Conservation (phyloP, 2,329 filamentous ascomycete genomes). For the Coniochaeta sp. region DNA sequence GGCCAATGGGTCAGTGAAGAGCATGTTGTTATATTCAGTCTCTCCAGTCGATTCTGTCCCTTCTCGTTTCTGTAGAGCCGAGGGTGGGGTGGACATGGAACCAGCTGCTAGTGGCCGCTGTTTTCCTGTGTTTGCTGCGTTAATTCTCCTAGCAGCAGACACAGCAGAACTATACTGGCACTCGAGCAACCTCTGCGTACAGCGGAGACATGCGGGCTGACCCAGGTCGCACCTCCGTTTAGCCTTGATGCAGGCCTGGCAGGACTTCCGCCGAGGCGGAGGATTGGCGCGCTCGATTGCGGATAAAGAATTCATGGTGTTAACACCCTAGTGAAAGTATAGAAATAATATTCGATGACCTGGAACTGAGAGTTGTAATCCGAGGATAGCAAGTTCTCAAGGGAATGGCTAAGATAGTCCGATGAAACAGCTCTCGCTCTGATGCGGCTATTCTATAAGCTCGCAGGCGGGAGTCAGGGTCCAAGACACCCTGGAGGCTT, state of each 20-base stretch:
- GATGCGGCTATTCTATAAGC: too few species aligned
- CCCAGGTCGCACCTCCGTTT: constrained; percentile 50
- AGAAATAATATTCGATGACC: too few species aligned
- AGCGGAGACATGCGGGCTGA: constrained; percentile 43
- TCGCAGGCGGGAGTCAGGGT: too few species aligned
- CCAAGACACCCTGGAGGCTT: too few species aligned
- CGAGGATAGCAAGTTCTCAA: too few species aligned
- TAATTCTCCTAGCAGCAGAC: background rate
- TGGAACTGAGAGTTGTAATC: too few species aligned
- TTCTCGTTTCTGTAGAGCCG: background rate
- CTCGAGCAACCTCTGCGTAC: constrained; percentile 34
- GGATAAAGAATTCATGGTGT: constrained; percentile 5
- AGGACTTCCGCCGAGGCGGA: constrained; percentile 46
- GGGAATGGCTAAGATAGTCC: too few species aligned
- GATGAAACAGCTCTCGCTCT: too few species aligned
- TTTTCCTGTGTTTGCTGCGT: background rate
- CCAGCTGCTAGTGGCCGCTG: background rate
- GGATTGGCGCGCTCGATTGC: constrained; percentile 31
- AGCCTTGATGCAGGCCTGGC: constrained; percentile 45
- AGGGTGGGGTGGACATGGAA: background rate
- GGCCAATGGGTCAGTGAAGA: background rate
- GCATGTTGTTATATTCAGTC: background rate
- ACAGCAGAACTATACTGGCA: constrained; percentile 36
- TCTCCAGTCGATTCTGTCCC: background rate
- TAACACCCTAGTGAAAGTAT: too few species aligned